Conservation (phyloP, 352 stramenopile genomes). For the Phytophthora tentaculata region DNA sequence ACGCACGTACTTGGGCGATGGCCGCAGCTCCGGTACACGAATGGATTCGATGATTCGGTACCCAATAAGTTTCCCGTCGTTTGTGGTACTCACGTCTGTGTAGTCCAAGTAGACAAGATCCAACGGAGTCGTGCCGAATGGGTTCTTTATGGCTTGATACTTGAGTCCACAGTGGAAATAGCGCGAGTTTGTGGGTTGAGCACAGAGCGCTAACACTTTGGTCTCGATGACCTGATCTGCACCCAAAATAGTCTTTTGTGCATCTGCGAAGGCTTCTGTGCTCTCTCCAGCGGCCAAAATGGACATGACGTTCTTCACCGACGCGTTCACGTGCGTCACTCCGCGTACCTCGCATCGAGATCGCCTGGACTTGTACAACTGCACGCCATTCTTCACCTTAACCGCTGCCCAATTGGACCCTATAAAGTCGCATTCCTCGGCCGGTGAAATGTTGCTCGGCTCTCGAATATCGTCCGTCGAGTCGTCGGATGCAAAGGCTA, state of each 20-base stretch:
- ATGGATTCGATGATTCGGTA: constrained; percentile 86
- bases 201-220: constrained; percentile 69
- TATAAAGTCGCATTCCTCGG: constrained; percentile 25
- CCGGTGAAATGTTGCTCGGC: constrained; percentile 39
- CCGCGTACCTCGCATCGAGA: constrained; percentile 78
- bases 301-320: constrained; percentile 85
- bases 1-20: constrained; percentile 65
- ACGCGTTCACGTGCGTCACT: constrained; percentile 76
- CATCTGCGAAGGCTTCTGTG: constrained; percentile 60
- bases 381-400: constrained; percentile 76
- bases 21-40: constrained; percentile 65
- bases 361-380: constrained; percentile 71
- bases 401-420: constrained; percentile 63
- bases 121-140: constrained; percentile 63
- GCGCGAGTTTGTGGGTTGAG: constrained; percentile 53
- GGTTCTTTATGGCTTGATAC: constrained; percentile 84
- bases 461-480: constrained; percentile 28
- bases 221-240: constrained; percentile 72
- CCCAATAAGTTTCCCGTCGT: constrained; percentile 65
- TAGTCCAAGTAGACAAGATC: constrained; percentile 89
- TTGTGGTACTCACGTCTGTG: constrained; percentile 76
- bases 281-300: constrained; percentile 62
- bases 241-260: constrained; percentile 68
- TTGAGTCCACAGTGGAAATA: constrained; percentile 89
- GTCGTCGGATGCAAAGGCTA: constrained; percentile 68